Evolutionary conservation across 2,329 filamentous ascomycete genomes (phyloP), one percentile per base, ranked within the genome.

Genomic region (Colletotrichum magnum): DNA sequence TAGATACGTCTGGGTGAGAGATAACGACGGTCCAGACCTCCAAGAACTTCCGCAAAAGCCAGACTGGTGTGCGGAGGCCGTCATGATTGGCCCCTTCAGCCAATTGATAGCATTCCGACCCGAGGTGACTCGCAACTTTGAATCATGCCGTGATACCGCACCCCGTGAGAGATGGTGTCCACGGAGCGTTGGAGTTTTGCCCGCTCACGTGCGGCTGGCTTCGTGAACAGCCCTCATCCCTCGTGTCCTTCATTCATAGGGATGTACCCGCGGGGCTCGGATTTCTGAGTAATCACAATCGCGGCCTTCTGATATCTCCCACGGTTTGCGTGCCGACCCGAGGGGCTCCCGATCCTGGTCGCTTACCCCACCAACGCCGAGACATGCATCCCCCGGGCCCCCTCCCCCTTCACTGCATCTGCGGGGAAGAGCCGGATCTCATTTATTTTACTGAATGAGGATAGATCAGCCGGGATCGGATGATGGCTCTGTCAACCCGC

Each of bases 351-450:
- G 50, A 66, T 54, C 63, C 58, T 52, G 50, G 50, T 56, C 41
- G 32, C 16, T 18, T 48, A 16, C 41, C 28, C 18, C 47, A 53
- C 50, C 48, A 59, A 41, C 32, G 32, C 61, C 54, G 62, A 65
- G 54, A 65, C 54, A 10, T 59, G 39, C 56, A 26, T 45, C 3
- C 12, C 43, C 57, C 26, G 18, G 26, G 5, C 12, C 24, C 36
- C 54, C 28, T 24, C 53, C 28, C 56, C 45, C 56, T 56, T 47
- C 56, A 47, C 47, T 18, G 32, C 32, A 36, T 36, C 32, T 36
- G 39, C 26, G 48, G 62, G 43, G 57, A 54, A 41, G 7, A 48
- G 48, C 39, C 57, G 57, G 57, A 51, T 59, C 57, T 59, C 45
- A 59, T 51, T 36, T 59, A 7, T 21, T 50, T 59, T 59, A 59